Conservation (phyloP, 495 filamentous ascomycete species). For the Daldinia loculata region DNA sequence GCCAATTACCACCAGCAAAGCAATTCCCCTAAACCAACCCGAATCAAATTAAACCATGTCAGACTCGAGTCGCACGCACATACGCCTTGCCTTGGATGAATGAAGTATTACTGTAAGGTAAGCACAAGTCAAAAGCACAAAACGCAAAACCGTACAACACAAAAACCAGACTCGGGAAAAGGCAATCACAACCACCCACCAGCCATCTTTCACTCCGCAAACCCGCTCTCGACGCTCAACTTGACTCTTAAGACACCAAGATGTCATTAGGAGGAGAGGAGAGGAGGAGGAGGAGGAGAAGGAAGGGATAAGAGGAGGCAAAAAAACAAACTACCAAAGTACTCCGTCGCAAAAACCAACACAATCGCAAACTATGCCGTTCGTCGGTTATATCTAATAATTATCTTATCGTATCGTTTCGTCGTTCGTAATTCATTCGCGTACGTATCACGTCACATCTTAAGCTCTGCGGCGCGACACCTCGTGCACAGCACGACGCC, state of each 20-base stretch:
- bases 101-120: conserved; percentile 12
- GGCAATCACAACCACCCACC: conserved; percentile 2
- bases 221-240: neutral
- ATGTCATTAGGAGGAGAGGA: neutral
- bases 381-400: neutral
- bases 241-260: neutral
- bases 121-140: neutral
- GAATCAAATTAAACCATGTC: neutral
- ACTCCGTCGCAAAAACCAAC: neutral
- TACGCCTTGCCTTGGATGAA: conserved; percentile 9
- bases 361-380: neutral
- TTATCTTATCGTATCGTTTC: neutral
- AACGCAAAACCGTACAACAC: neutral
- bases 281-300: neutral
- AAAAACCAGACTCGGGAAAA: neutral
- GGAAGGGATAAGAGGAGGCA: neutral
- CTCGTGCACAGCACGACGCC: conserved; percentile 58
- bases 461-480: conserved; percentile 61
- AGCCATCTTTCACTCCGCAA: neutral
- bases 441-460: conserved; percentile 44
- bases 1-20: conserved; percentile 11
- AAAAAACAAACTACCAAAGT: neutral
- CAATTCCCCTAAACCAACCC: neutral
- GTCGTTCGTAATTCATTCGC: neutral
- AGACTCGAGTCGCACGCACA: neutral